A percentile compares a stretch with the other conserved stretches of the same genome.
These are phyloP conservation scores for Dryadomyces quercus-mongolicae DNA, from an alignment of 2,329 filamentous ascomycete genomes.

Conservation along the genomic window DNA sequence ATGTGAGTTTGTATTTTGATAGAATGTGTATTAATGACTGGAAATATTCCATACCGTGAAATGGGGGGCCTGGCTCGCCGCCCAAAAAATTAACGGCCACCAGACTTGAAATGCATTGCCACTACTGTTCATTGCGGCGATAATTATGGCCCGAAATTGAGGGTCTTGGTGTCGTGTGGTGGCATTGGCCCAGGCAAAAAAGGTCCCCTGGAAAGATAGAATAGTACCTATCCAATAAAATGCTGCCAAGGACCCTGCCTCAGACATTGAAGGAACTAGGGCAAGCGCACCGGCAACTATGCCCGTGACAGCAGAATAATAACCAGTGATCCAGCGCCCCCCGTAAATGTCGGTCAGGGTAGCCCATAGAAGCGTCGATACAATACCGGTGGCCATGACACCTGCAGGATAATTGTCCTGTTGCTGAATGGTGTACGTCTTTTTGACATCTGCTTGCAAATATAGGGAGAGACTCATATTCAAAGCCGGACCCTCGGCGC, in stretches of 20 bases:
- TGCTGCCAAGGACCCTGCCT: conserved; percentile 45
- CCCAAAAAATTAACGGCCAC: conserved; percentile 64
- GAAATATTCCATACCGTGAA: conserved; percentile 27
- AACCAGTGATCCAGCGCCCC: conserved; percentile 48
- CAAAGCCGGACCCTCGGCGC: conserved; percentile 57
- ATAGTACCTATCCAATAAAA: conserved; percentile 61
- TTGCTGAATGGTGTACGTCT: conserved; percentile 31
- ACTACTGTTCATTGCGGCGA: conserved; percentile 60
- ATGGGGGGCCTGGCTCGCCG: conserved; percentile 52
- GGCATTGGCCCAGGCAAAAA: conserved; percentile 68
- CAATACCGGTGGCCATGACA: conserved; percentile 42
- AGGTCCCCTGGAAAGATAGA: conserved; percentile 62
- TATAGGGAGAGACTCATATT: conserved; percentile 45
- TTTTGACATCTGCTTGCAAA: conserved; percentile 33
- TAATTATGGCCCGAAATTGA: conserved; percentile 51
- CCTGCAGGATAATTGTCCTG: conserved; percentile 46
- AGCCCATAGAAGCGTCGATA: conserved; percentile 56
- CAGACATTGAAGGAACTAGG: conserved; percentile 24
- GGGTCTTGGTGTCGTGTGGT: conserved; percentile 52
- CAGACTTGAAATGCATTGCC: conserved; percentile 59
- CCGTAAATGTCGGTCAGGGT: conserved; percentile 53
- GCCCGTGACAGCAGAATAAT: conserved; percentile 55
- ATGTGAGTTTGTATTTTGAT: too few species aligned
- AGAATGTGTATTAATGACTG: too few species aligned
- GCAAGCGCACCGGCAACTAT: conserved; percentile 51